Conservation (phyloP, 2,329 filamentous ascomycete genomes). For the Aspergillus sp. region DNA sequence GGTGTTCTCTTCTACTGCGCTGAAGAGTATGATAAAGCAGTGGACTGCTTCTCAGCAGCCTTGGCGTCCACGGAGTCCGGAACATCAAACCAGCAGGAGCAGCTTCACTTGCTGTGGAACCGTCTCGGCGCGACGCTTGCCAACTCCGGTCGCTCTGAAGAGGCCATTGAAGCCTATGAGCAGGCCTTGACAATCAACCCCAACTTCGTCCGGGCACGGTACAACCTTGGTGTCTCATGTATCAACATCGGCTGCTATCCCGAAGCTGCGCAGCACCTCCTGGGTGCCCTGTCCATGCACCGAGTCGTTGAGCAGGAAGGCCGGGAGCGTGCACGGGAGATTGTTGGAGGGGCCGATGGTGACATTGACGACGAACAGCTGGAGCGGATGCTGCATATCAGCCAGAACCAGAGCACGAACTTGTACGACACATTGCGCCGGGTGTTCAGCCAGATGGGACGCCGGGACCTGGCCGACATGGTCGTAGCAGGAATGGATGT, state of each 20-base stretch:
- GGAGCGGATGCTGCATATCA: conserved; percentile 72
- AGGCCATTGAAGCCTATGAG: conserved; percentile 95
- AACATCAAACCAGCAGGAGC: conserved; percentile 74
- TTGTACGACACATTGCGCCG: conserved; percentile 89
- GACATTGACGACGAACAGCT: conserved; percentile 64
- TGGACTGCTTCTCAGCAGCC: conserved; percentile 94
- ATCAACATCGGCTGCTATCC: conserved; percentile 96
- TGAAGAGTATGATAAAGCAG: conserved; percentile 96
- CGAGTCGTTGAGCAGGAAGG: conserved; percentile 85
- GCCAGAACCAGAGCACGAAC: conserved; percentile 93
- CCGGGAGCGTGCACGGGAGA: conserved; percentile 75
- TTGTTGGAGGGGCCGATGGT: conserved; percentile 58
- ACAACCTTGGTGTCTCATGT: conserved; percentile 93
- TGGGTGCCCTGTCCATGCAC: conserved; percentile 92
- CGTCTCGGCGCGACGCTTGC: conserved; percentile 91
- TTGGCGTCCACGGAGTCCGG: conserved; percentile 81
- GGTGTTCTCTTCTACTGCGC: conserved; percentile 97
- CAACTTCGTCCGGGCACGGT: conserved; percentile 94
- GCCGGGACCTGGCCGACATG: conserved; percentile 79
- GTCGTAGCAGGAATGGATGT: conserved; percentile 89
- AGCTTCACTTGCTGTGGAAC: conserved; percentile 96
- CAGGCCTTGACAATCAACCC: conserved; percentile 83
- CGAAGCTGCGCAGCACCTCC: conserved; percentile 86
- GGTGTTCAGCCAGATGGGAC: conserved; percentile 95
- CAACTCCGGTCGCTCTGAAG: conserved; percentile 88